A percentile compares a stretch with the other conserved stretches of the same genome.
Evolutionary conservation across 2,329 filamentous ascomycete genomes (phyloP).

Genomic region (Nannizziopsis arthrosporioides): DNA sequence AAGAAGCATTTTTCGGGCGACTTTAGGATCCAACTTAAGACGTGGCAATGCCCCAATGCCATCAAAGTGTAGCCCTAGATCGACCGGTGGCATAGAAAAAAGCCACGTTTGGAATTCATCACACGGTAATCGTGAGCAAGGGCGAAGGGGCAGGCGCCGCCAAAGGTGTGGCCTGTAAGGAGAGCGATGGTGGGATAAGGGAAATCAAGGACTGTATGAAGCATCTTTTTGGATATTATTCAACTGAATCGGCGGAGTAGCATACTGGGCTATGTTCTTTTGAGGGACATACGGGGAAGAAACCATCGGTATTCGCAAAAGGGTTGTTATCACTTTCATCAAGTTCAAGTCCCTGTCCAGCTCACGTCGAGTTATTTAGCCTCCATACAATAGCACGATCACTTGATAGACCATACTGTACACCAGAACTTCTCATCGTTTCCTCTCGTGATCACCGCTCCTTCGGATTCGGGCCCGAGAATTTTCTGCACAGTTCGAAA

Average conservation of each 20-base stretch:
- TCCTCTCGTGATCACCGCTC: constrained; percentile 43
- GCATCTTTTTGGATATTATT: constrained; percentile 28
- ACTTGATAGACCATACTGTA: constrained; percentile 23
- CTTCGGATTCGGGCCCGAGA: constrained; percentile 39
- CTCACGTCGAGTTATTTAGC: neutral
- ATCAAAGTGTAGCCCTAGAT: constrained; percentile 45
- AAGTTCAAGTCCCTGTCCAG: constrained; percentile 32
- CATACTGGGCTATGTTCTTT: neutral
- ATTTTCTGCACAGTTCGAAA: constrained; percentile 38
- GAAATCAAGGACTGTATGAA: constrained; percentile 41
- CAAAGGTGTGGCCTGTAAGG: constrained; percentile 41
- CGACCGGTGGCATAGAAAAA: constrained; percentile 44
- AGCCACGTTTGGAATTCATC: constrained; percentile 39
- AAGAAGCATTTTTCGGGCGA: constrained; percentile 46
- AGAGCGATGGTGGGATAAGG: constrained; percentile 39
- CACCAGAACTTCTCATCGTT: constrained; percentile 41
- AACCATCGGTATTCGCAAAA: constrained; percentile 47
- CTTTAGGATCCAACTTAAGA: constrained; percentile 40
- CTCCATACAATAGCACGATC: neutral
- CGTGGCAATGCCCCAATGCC: constrained; percentile 44
- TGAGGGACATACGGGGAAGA: constrained; percentile 41
- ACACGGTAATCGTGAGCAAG: constrained; percentile 39
- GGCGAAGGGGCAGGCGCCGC: constrained; percentile 39
- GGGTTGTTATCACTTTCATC: constrained; percentile 40
- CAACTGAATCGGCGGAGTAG: neutral